These are phyloP conservation scores for Drechslerella dactyloides DNA, from an alignment of 2,329 filamentous ascomycete genomes.

Conservation along the genomic window DNA sequence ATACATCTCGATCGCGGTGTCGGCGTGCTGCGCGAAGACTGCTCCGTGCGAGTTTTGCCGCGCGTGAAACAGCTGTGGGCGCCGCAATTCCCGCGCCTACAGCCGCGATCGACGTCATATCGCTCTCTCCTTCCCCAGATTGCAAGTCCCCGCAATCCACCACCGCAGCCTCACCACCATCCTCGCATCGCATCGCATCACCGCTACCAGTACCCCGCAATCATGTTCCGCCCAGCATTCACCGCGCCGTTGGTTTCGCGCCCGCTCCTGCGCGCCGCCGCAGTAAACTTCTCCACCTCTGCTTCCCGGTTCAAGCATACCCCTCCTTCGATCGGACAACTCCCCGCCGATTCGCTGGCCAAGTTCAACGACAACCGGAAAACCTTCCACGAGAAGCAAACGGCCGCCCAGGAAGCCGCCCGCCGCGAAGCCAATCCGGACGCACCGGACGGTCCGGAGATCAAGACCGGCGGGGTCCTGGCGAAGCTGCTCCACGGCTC, in stretches of 20 bases:
- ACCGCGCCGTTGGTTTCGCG: conserved; percentile 34
- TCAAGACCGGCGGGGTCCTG: conserved; percentile 63
- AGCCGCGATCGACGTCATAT: conserved; percentile 21
- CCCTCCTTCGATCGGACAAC: conserved; percentile 82
- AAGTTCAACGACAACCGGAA: conserved; percentile 83
- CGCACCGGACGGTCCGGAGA: conserved; percentile 54
- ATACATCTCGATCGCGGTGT: too few species aligned
- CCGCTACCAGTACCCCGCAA: conserved; percentile 7
- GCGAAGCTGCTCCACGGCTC: conserved; percentile 95
- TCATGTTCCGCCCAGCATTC: conserved; percentile 43
- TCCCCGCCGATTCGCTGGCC: conserved; percentile 74
- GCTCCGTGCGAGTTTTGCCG: too few species aligned
- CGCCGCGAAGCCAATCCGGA: conserved; percentile 70
- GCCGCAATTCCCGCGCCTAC: too few species aligned
- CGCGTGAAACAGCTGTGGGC: not conserved
- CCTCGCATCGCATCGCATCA: not conserved
- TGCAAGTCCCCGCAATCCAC: conserved; percentile 37
- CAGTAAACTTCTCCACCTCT: conserved; percentile 45
- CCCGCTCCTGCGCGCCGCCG: conserved; percentile 27
- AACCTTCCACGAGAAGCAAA: conserved; percentile 81
- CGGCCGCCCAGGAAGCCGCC: conserved; percentile 66
- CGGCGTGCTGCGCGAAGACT: too few species aligned
- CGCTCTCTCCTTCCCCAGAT: conserved; percentile 52
- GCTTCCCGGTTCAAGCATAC: conserved; percentile 57
- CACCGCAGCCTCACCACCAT: conserved; percentile 1